phyloP scores from a whole-genome alignment of 2,329 filamentous ascomycete species.

The Arthrinium phaeospermum region DNA sequence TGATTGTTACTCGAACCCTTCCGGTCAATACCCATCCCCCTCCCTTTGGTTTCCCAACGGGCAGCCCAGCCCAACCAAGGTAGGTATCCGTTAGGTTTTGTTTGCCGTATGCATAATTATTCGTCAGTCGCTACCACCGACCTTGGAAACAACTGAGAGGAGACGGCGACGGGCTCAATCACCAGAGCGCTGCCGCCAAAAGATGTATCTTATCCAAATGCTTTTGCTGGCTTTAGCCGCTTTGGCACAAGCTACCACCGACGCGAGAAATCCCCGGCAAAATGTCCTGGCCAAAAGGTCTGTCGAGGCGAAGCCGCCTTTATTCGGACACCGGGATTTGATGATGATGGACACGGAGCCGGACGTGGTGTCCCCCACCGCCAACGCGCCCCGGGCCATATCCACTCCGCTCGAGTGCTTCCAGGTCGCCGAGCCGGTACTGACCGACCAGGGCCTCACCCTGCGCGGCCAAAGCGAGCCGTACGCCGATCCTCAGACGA shows the following conservation, averaged over 20 bases:
- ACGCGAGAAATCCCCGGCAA: not conserved
- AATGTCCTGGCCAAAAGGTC: not conserved
- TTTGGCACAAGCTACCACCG: not conserved
- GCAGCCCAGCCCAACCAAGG: not conserved
- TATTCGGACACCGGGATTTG: not conserved
- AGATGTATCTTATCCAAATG: not conserved
- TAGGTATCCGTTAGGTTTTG: not conserved
- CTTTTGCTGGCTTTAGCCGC: not conserved
- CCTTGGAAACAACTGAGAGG: not conserved
- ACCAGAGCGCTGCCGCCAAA: not conserved
- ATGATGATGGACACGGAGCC: not conserved
- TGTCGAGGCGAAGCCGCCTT: not conserved
- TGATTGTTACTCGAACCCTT: not conserved
- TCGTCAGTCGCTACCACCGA: not conserved
- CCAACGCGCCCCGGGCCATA: constrained; percentile 9
- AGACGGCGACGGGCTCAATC: not conserved
- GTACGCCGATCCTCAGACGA: constrained; percentile 32
- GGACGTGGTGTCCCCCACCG: not conserved
- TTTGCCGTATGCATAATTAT: not conserved
- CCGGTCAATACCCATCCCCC: not conserved
- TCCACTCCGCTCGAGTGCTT: constrained; percentile 62
- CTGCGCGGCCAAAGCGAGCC: constrained; percentile 42
- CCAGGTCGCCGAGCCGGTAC: constrained; percentile 71
- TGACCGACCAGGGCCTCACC: constrained; percentile 52
- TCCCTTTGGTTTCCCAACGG: not conserved